Evolutionary conservation across 2,329 filamentous ascomycete species (phyloP), one percentile per base, ranked within the genome.

Genomic region (Ceratocystis colombiana): DNA sequence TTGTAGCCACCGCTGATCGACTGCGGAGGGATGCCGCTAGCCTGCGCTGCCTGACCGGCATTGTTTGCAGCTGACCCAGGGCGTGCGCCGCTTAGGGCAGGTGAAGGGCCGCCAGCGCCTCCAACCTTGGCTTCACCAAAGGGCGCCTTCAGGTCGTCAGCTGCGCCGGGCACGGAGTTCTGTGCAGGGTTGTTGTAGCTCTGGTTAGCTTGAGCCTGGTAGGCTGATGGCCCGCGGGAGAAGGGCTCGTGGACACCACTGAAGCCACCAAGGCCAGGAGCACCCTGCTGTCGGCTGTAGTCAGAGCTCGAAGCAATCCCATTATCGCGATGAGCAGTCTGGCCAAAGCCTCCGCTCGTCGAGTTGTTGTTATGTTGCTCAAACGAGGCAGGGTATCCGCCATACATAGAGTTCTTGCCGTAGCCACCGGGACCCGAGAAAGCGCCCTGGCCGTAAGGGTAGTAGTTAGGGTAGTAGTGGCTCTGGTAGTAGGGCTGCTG

Each of bases 391-490:
- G 79, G 80, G 68, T 84, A 85, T 72, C 82, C 80, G 64, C 78
- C 79, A 69, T 85, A 85, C 70, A 80, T 76, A 67, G 76, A 77
- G 45, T 76, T 79, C 77, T 84, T 85, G 69, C 79, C 75, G 69
- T 84, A 85, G 22, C 66, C 63, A 17, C 64, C 64, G 1, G 82
- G 82, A 4, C 74, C 77, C 65, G 76, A 66, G 28, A 73, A 73
- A 41, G 77, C 80, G 64, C 78, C 80, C 72, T 83, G 80, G 64
- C 77, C 77, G 55, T 77, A 78, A 64, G 82, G 80, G 71, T 80
- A 82, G 74, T 86, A 87, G 67, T 82, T 79, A 68, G 81, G 78
- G 71, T 87, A 87, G 74, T 85, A 86, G 1, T 83, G 83, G 74
- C 80, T 85, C 70, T 76, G 78, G 71, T 81, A 86, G 75, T 87